Evolutionary conservation across 192 early-diverging fungal species (phyloP), one percentile per base, ranked within the genome.

Genomic region (Funneliformis geosporum): DNA sequence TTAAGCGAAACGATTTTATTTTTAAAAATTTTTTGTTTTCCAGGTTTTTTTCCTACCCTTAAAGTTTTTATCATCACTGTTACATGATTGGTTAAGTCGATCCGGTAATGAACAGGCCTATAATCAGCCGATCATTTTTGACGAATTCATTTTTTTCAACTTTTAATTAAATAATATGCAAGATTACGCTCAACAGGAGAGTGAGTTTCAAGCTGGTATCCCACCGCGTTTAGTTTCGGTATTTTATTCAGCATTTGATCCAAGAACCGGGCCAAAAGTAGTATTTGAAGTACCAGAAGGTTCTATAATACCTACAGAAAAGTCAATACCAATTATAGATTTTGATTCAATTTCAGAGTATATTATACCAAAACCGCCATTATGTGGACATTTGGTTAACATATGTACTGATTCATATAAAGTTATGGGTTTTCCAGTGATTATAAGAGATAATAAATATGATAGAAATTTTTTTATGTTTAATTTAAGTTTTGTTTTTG

Each of bases 401-500:
- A 87, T 94, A 18, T 90, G 87, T 38, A 93, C 92, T 39, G 81
- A 86, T 39, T 85, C 87, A 12, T 93, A 93, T 81, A 90, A 92
- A 79, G 86, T 95, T 18, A 86, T 96, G 81, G 94, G 92, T 7
- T 88, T 83, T 70, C 96, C 95, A 6, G 91, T 97, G 9, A 79
- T 82, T 39, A 90, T 97, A 71, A 71, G 79, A 38, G 81, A 80
- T 18, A 67, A 86, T 64, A 85, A 90, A 61, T 94, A 96, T 76
- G 83, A 86, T 68, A 86, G 98, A 27, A 97, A 96, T 83, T 91
- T 89, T 40, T 86, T 97, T 66, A 88, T 96, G 38, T 99, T 97
- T 86, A 99, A 99, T 84, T 86, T 97, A 64, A 93, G 94, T 73
- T 98, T 99, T 90, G 93, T 96, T 14, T 98, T 99, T 88, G 94